Evolutionary conservation across 805 yeast genomes (phyloP), one percentile per base, ranked within the genome.

Genomic region (Saccharomycopsis sp.): DNA sequence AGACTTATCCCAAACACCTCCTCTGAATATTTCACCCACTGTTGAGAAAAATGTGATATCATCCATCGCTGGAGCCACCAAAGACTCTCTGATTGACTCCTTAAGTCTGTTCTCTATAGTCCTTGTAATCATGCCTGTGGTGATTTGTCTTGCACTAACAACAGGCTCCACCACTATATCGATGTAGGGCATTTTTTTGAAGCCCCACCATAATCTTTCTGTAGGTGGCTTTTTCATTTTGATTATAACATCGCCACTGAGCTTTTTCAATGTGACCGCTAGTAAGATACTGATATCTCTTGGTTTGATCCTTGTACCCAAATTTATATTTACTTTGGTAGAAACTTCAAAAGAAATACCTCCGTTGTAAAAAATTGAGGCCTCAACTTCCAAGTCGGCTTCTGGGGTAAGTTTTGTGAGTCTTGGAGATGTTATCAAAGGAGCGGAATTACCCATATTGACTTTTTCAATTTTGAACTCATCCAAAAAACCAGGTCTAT

Each of bases 21-120:
- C 98, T 48, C 96, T 71, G 57, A 77, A 92, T 10, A 85, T 59
- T 48, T 85, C 94, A 30, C 61, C 68, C 2, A 61, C 58, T 0
- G 96, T 77, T 41, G 73, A 65, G 53, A 68, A 81, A 54, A 84
- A 81, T 0, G 77, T 73, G 30, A 86, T 58, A 56, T 89, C 97
- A 58, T 89, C 97, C 87, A 86, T 81, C 52, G 68, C 77, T 2
- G 98, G 98, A 23, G 73, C 58, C 0, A 92, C 97, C 36, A 92
- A 60, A 5, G 92, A 73, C 25, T 84, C 92, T 46, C 69, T 75
- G 30, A 89, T 67, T 1, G 87, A 82, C 36, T 85, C 95, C 43
- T 78, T 75, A 48, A 89, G 74, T 50, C 79, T 77, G 55, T 76
- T 79, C 46, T 79, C 85, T 48, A 89, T 82, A 17, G 80, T 75